phyloP scores from a whole-genome alignment of 139 green algal genomes.

The Chlorella sp. region DNA sequence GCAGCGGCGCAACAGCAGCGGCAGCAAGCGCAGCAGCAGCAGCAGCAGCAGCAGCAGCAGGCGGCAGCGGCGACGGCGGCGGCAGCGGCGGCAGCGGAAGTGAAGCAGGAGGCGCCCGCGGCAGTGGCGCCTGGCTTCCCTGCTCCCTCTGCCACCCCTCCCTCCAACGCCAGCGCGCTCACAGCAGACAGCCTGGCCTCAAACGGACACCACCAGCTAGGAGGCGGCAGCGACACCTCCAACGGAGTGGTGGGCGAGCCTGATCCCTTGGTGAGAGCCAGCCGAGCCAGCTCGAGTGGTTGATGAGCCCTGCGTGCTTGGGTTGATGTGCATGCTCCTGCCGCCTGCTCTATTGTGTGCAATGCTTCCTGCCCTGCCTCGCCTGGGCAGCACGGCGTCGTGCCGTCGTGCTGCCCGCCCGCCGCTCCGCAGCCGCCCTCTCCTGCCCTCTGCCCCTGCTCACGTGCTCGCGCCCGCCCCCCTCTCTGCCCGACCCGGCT shows the following conservation, averaged over 20 bases:
- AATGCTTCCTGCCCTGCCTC: too few species aligned
- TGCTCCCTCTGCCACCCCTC: background rate
- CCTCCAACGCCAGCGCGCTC: conserved; percentile 3
- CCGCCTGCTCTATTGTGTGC: too few species aligned
- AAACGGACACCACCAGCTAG: background rate
- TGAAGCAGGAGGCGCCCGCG: background rate
- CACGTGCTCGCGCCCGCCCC: too few species aligned
- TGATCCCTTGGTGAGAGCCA: too few species aligned
- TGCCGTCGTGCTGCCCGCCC: too few species aligned
- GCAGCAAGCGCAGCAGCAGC: conserved; percentile 17
- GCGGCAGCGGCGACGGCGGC: background rate
- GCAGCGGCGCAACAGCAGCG: background rate
- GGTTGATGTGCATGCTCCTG: too few species aligned
- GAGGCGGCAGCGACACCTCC: conserved; percentile 10
- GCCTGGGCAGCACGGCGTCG: too few species aligned
- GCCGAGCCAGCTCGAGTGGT: too few species aligned
- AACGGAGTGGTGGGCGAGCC: background rate
- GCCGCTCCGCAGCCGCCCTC: background rate
- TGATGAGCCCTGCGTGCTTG: too few species aligned
- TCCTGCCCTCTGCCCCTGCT: background rate
- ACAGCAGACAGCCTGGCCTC: conserved; percentile 10
- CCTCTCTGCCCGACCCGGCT: background rate
- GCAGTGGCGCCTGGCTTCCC: background rate
- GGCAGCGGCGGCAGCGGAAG: background rate
- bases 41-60: conserved; percentile 5